Conservation (phyloP, 768 basidiomycete genomes). For the Phlebiopsis gigantea region DNA sequence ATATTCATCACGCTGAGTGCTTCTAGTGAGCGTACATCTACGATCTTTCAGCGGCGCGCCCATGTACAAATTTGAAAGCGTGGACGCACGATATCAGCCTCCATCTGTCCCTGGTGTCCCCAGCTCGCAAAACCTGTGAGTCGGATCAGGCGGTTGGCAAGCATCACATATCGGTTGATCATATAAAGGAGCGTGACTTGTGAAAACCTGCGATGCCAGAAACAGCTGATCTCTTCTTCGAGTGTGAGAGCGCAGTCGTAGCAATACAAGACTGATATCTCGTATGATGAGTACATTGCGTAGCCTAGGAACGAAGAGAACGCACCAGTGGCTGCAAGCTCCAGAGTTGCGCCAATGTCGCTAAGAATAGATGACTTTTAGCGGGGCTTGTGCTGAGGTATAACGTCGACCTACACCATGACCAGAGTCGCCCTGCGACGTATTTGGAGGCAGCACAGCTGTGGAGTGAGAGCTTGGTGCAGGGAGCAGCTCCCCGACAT, state of each 20-base stretch:
- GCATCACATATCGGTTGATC: conserved; percentile 19
- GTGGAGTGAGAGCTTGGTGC: no score
- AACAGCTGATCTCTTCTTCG: conserved; percentile 11
- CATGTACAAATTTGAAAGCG: no score
- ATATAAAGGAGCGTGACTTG: conserved; percentile 14
- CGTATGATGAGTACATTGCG: neutral
- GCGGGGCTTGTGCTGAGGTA: neutral
- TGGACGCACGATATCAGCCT: neutral
- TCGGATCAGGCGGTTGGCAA: conserved; percentile 4
- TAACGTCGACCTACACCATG: neutral
- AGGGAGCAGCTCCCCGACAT: no score
- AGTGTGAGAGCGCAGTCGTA: conserved; percentile 17
- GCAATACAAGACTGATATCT: conserved; percentile 11
- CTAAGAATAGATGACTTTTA: neutral
- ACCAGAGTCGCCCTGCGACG: neutral
- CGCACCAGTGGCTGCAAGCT: neutral
- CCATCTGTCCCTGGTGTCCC: neutral
- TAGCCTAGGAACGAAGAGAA: neutral
- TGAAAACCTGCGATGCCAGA: conserved; percentile 13
- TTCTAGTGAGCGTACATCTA: neutral
- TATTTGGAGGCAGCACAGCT: neutral
- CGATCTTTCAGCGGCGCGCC: no score
- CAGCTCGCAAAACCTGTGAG: neutral
- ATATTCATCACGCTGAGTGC: no score
- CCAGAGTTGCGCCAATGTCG: neutral